Base-by-base conservation (phyloP, 1,139 yeast species). In the Lodderomyces jiufengensis region DNA sequence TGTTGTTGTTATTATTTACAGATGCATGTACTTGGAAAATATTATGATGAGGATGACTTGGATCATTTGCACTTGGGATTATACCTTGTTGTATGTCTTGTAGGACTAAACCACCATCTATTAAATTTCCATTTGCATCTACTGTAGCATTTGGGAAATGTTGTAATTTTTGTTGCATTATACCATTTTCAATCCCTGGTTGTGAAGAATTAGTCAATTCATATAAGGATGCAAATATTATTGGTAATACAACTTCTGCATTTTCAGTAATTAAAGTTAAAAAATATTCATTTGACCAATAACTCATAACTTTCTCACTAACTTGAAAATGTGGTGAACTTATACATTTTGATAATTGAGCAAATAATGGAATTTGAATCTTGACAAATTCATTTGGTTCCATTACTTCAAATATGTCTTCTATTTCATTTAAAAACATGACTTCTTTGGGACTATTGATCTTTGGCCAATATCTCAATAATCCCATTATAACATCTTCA, bases 321-420 rank as follows among this genome's bases (percentile, higher is more conserved):
- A 92, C 97, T 68, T 94, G 98, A 69, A 92, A 94, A 66, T 92
- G 98, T 18, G 96, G 88, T 3, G 95, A 85, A 20, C 95, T 78
- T 33, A 94, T 90, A 65, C 97, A 90, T 63, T 86, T 88, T 38
- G 96, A 84, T 47, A 92, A 72, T 62, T 94, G 98, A 25, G 94
- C 95, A 63, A 90, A 90, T 38, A 92, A 66, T 2, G 97, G 98
- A 6, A 90, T 86, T 61, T 90, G 95, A 44, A 92, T 86, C 63
- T 88, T 87, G 46, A 82, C 76, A 56, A 92, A 92, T 62, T 94
- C 97, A 40, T 76, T 72, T 10, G 97, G 96, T 59, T 92, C 97
- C 74, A 92, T 86, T 14, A 88, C 95, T 62, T 92, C 98, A 56
- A 90, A 87, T 5, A 92, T 88, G 59, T 92, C 98, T 60, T 94